Conservation (phyloP, 2,329 filamentous ascomycete genomes). For the Phaeophleospora eucalypticola region DNA sequence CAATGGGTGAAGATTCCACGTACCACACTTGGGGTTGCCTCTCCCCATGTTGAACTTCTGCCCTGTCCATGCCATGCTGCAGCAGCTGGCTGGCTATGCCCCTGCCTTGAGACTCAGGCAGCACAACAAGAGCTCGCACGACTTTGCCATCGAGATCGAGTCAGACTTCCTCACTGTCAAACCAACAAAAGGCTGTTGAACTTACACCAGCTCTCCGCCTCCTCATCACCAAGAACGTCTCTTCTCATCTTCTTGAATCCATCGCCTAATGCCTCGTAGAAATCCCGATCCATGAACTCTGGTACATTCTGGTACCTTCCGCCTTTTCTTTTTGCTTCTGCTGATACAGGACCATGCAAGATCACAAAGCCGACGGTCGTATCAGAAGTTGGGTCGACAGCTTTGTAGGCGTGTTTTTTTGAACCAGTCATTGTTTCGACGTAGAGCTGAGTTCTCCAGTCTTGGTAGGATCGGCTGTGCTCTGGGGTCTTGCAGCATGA, state of each 20-base stretch:
- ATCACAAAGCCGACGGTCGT: no score
- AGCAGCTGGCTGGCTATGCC: conserved; percentile 1
- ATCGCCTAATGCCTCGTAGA: not conserved
- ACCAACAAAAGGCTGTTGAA: not conserved
- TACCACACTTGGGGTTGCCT: no score
- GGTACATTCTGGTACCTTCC: no score
- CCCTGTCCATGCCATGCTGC: not conserved
- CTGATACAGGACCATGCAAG: no score
- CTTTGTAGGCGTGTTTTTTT: no score
- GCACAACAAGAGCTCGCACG: conserved; percentile 1
- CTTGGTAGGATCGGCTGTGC: no score
- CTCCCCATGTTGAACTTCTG: not conserved
- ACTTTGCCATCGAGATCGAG: not conserved
- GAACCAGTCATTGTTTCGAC: no score
- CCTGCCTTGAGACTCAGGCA: not conserved
- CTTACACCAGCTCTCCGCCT: not conserved
- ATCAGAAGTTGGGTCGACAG: no score
- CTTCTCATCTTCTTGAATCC: not conserved
- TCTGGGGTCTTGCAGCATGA: no score
- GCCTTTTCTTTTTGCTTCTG: no score
- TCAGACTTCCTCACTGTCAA: no score
- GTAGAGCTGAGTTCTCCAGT: no score
- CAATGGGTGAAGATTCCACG: conserved; percentile 1
- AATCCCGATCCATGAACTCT: not conserved
- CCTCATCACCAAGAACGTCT: not conserved